Percentiles rank a stretch among this genome's conserved stretches.
phyloP scores from a whole-genome alignment of 2,329 filamentous ascomycete species.

The Hypocrella siamensis region DNA sequence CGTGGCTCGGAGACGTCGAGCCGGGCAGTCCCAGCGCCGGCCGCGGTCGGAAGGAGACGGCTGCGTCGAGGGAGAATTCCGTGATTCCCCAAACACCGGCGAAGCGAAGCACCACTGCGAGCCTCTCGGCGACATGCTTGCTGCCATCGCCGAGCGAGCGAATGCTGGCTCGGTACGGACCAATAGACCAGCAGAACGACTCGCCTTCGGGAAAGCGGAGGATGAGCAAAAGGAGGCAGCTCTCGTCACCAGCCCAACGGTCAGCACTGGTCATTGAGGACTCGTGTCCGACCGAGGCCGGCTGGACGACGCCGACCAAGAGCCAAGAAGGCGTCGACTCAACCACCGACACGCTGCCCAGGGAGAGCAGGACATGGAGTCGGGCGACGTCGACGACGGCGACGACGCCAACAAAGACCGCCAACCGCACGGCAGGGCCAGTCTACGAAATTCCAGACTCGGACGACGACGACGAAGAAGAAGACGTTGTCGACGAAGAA shows the following conservation, averaged over 20 bases:
- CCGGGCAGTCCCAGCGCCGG: constrained; percentile 12
- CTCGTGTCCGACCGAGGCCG: constrained; percentile 25
- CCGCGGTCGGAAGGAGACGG: constrained; percentile 2
- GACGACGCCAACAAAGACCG: constrained; percentile 2
- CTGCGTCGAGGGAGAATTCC: constrained; percentile 13
- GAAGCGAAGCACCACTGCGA: constrained; percentile 10
- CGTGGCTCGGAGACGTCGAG: constrained; percentile 14
- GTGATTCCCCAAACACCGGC: constrained; percentile 27
- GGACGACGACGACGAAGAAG: constrained; percentile 16
- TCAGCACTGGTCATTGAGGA: constrained; percentile 26
- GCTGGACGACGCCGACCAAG: constrained; percentile 12
- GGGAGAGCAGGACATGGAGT: not conserved
- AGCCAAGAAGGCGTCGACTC: constrained; percentile 1
- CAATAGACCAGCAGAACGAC: constrained; percentile 10
- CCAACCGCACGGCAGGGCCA: too few species aligned
- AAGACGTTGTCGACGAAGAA: constrained; percentile 2
- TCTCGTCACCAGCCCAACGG: constrained; percentile 6
- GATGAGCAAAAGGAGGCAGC: constrained; percentile 8
- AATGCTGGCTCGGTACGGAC: constrained; percentile 22
- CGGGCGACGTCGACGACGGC: constrained; percentile 6
- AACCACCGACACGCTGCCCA: not conserved
- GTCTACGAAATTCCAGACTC: constrained; percentile 31
- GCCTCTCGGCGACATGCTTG: constrained; percentile 24
- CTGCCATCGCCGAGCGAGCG: constrained; percentile 23
- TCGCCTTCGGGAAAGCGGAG: constrained; percentile 19